Evolutionary conservation across 768 basidiomycete genomes (phyloP).

Genomic region (Leccinum aurantiacum): DNA sequence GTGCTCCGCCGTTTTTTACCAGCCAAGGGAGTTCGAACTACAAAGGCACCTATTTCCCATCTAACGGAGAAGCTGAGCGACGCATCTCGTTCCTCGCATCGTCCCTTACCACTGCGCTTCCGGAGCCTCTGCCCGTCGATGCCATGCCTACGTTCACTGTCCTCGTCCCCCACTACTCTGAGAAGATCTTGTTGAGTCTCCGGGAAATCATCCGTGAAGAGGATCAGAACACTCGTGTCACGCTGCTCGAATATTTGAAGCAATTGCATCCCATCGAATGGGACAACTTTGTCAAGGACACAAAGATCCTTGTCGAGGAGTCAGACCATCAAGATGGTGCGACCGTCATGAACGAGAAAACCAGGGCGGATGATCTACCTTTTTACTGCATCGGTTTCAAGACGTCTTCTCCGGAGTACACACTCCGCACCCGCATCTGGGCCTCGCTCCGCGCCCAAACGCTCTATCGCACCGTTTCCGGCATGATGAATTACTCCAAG

Average conservation of each 20-base stretch:
- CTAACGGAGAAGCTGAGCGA: conserved; percentile 92
- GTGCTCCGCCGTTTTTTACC: conserved; percentile 98
- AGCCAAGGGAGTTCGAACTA: conserved; percentile 74
- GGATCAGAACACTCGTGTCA: conserved; percentile 94
- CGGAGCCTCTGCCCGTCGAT: conserved; percentile 93
- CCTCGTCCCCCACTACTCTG: conserved; percentile 97
- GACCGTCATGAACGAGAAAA: conserved; percentile 68
- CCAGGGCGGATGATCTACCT: conserved; percentile 87
- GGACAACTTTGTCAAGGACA: conserved; percentile 99
- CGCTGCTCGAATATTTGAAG: conserved; percentile 95
- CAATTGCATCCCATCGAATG: conserved; percentile 98
- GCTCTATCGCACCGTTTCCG: conserved; percentile 96
- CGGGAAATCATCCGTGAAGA: conserved; percentile 99
- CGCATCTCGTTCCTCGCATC: conserved; percentile 99
- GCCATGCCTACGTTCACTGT: conserved; percentile 99
- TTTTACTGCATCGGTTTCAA: conserved; percentile 99
- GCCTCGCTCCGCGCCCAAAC: conserved; percentile 98
- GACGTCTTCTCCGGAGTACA: conserved; percentile 97
- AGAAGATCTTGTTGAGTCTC: conserved; percentile 95
- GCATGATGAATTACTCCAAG: conserved; percentile 99
- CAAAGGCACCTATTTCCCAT: conserved; percentile 88
- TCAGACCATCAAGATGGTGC: conserved; percentile 57
- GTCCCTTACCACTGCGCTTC: conserved; percentile 92
- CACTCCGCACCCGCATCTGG: conserved; percentile 98
- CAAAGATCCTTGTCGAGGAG: conserved; percentile 97